These are phyloP conservation scores for Heterobasidion annosum DNA, from an alignment of 1,284 basidiomycete genomes.

Conservation along the genomic window DNA sequence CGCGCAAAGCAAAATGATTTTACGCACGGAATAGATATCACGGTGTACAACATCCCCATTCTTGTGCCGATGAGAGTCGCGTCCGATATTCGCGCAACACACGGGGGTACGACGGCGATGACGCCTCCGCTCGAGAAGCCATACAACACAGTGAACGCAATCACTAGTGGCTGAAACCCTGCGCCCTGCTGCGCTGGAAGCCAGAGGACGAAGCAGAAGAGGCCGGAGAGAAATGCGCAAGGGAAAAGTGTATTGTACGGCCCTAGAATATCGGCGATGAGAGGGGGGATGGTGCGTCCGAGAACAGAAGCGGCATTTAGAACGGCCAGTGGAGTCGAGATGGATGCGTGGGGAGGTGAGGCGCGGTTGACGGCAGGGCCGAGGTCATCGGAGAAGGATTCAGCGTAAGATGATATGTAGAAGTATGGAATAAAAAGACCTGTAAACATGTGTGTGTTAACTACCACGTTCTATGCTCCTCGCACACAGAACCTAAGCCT, in stretches of 20 bases:
- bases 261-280: conserved; percentile 53
- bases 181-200: conserved; percentile 23
- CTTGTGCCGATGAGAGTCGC: not conserved
- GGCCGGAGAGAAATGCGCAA: conserved; percentile 47
- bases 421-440: conserved; percentile 59
- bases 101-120: conserved; percentile 1
- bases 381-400: conserved; percentile 23
- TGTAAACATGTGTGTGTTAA: conserved; percentile 11
- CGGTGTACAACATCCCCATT: conserved; percentile 2
- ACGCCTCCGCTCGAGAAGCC: conserved; percentile 20
- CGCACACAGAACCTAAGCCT: not conserved
- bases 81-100: conserved; percentile 2
- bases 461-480: not conserved
- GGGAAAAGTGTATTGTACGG: conserved; percentile 48
- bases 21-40: conserved; percentile 1
- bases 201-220: conserved; percentile 53
- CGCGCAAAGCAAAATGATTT: not conserved
- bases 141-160: conserved; percentile 46
- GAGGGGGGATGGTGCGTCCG: conserved; percentile 53
- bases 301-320: conserved; percentile 55
- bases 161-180: conserved; percentile 21
- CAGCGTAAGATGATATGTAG: conserved; percentile 47
- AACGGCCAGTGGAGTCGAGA: conserved; percentile 35
- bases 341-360: not conserved
- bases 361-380: conserved; percentile 29